Conservation (phyloP, 331 rosid species). For the Rosa hybrid region DNA sequence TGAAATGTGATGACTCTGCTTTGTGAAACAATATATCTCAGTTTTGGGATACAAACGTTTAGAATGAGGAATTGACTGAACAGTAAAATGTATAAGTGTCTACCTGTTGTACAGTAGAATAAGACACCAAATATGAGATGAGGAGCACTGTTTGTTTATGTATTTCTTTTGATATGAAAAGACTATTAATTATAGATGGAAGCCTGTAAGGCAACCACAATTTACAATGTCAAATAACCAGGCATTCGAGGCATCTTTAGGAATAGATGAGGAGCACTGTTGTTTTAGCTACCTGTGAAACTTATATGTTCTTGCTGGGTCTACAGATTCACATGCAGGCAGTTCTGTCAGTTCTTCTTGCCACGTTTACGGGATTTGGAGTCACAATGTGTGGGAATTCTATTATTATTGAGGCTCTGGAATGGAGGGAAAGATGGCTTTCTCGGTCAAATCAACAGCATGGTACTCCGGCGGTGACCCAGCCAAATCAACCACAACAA, state of each 20-base stretch:
- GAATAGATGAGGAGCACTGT: too few relatives aligned
- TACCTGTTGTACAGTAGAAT: not conserved
- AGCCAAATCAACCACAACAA: constrained; percentile 32
- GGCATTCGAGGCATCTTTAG: too few relatives aligned
- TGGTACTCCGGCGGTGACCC: constrained; percentile 9
- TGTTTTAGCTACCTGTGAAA: not conserved
- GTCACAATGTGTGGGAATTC: constrained; percentile 58
- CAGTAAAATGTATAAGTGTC: not conserved
- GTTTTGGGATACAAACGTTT: not conserved
- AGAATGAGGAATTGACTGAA: not conserved
- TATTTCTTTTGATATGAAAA: too few relatives aligned
- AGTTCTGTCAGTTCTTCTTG: constrained; percentile 64
- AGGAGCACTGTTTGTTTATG: not conserved
- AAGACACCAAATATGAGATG: not conserved
- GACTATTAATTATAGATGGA: too few relatives aligned
- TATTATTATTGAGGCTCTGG: constrained; percentile 41
- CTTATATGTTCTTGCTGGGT: constrained; percentile 24
- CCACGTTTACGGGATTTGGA: constrained; percentile 74
- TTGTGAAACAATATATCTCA: not conserved
- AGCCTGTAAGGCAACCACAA: too few relatives aligned
- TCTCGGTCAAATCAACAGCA: constrained; percentile 39
- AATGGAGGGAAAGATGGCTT: constrained; percentile 42
- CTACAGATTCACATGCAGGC: constrained; percentile 61
- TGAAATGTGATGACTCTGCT: not conserved
- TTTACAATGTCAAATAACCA: too few relatives aligned